These are phyloP conservation scores for Termitomyces sp. DNA, from an alignment of 768 basidiomycete genomes.

Conservation along the genomic window DNA sequence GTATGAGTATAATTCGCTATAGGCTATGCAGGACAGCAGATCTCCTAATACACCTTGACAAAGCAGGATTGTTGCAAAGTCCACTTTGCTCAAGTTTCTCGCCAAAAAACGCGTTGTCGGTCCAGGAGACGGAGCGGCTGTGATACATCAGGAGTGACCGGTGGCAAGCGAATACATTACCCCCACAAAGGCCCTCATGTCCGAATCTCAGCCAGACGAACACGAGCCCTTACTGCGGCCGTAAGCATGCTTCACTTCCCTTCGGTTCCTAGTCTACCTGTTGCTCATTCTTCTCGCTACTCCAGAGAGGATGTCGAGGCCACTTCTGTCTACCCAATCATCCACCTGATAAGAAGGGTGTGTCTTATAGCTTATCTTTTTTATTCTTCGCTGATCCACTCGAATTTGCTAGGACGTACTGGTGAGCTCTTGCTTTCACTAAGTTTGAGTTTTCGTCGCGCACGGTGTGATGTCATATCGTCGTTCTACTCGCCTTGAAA, in stretches of 20 bases:
- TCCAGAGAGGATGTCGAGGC: constrained; percentile 48
- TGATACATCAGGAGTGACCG: background rate
- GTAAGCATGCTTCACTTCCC: constrained; percentile 25
- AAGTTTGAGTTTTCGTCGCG: background rate
- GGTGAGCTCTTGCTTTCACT: constrained; percentile 31
- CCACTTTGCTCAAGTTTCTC: background rate
- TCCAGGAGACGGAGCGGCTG: background rate
- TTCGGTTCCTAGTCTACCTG: background rate
- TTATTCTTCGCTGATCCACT: background rate
- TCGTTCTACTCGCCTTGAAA: background rate
- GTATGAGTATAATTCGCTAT: constrained; percentile 3
- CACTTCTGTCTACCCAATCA: constrained; percentile 74
- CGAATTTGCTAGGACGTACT: constrained; percentile 49
- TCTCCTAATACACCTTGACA: background rate
- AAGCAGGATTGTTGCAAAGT: background rate
- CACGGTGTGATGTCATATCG: background rate
- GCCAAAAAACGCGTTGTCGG: background rate
- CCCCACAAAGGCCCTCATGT: constrained; percentile 19
- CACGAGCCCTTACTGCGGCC: constrained; percentile 38
- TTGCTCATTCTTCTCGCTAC: constrained; percentile 1
- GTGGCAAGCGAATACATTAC: background rate
- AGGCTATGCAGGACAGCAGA: background rate
- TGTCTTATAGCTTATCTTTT: constrained; percentile 19
- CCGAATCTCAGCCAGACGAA: constrained; percentile 42
- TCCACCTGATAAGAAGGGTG: constrained; percentile 72